Percentiles rank a stretch among this genome's conserved stretches.
Evolutionary conservation across 176 grass and related monocot species (phyloP).

Genomic region (Phyllostachys edulis): DNA sequence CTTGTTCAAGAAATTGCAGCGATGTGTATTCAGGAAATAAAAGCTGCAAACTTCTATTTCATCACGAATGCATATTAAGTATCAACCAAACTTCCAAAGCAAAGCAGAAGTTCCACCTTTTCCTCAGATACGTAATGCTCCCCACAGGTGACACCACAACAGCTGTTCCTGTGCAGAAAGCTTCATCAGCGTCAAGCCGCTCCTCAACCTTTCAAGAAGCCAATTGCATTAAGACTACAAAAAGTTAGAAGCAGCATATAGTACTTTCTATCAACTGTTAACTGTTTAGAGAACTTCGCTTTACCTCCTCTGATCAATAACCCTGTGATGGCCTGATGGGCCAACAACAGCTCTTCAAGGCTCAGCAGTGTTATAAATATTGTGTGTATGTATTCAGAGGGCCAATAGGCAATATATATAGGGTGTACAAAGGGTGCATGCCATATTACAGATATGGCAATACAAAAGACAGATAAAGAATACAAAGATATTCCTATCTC

Average conservation of each 20-base stretch:
- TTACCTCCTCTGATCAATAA: neutral
- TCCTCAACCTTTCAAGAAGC: slow-evolving; percentile 69
- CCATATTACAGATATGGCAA: too few species aligned
- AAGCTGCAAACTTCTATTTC: neutral
- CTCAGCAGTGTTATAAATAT: too few species aligned
- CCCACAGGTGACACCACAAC: slow-evolving; percentile 89
- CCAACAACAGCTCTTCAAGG: neutral
- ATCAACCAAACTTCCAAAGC: neutral
- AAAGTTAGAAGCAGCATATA: neutral
- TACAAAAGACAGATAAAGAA: too few species aligned
- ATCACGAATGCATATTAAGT: neutral
- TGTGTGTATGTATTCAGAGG: too few species aligned
- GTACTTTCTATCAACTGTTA: neutral
- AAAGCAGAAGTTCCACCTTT: slow-evolving; percentile 47
- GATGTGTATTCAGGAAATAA: neutral
- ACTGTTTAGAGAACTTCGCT: neutral
- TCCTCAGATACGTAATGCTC: slow-evolving; percentile 83
- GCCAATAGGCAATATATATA: too few species aligned
- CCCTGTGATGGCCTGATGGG: neutral
- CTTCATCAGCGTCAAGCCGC: slow-evolving; percentile 87
- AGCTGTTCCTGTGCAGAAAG: slow-evolving; percentile 88
- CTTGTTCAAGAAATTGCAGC: neutral
- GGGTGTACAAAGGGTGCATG: too few species aligned
- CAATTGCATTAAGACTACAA: neutral
- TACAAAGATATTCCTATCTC: too few species aligned